Evolutionary conservation across 2,329 filamentous ascomycete species (phyloP).

Genomic region (Paecilomyces niveus): DNA sequence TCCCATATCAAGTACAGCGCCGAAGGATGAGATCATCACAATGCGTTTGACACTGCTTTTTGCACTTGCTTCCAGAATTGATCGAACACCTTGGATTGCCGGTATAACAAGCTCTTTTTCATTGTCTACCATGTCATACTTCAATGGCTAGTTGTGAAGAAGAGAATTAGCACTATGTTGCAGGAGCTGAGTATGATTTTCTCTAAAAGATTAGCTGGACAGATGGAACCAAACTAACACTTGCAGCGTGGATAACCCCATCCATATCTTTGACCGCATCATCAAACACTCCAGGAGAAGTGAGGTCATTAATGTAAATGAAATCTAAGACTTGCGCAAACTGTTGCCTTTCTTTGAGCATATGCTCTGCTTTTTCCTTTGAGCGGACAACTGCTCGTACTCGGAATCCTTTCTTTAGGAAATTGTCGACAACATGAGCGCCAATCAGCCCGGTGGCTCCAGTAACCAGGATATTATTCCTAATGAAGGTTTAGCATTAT

Average conservation of each 20-base stretch:
- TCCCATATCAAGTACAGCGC: background rate
- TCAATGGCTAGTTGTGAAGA: background rate
- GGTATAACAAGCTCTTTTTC: background rate
- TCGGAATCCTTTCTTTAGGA: background rate
- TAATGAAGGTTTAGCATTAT: too few species aligned
- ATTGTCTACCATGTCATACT: background rate
- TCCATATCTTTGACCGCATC: background rate
- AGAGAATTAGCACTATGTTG: too few species aligned
- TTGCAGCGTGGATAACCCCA: background rate
- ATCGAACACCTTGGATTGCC: background rate
- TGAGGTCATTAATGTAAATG: background rate
- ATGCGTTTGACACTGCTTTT: background rate
- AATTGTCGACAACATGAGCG: background rate
- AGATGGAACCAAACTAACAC: background rate
- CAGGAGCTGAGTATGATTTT: too few species aligned
- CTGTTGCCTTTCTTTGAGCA: background rate
- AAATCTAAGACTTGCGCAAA: background rate
- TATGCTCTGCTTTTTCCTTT: background rate
- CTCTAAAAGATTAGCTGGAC: too few species aligned
- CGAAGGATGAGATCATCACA: conserved; percentile 1
- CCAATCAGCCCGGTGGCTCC: conserved; percentile 1
- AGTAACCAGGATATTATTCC: background rate
- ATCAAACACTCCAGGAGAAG: background rate
- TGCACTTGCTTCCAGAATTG: background rate
- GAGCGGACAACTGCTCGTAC: background rate